Base-by-base conservation (phyloP, 2,329 filamentous ascomycete species). In the Fusarium bulbicola region DNA sequence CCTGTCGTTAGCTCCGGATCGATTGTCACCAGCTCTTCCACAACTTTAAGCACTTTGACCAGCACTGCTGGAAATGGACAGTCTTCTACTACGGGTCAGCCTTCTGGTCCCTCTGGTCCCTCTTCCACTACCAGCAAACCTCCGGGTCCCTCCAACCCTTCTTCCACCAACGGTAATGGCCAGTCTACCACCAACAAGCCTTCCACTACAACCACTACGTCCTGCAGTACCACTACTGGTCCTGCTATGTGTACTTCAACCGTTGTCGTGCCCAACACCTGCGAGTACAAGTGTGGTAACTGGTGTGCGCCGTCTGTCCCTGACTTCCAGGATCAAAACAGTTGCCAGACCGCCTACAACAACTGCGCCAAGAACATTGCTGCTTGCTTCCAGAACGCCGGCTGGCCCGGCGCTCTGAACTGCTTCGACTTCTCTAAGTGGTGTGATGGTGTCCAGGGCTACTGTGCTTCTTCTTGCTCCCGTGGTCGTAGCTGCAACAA, bases 251-350 rank as follows among this genome's bases (percentile, higher is more conserved):
- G 87, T 79, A 87, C 84, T 15, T 80, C 83, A 53, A 88, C 85
- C 30, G 78, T 81, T 30, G 82, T 84, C 16, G 78, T 84, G 30
- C 84, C 86, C 15, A 79, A 85, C 53, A 82, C 80, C 36, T 89
- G 87, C 79, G 87, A 89, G 77, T 89, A 87, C 79, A 81, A 85
- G 72, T 86, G 85, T 71, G 88, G 88, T 53, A 84, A 83, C 68
- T 90, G 87, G 87, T 89, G 86, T 76, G 84, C 84, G 42, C 82
- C 82, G 50, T 82, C 86, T 20, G 78, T 89, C 18, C 87, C 87
- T 30, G 80, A 84, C 72, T 90, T 84, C 80, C 77, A 78, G 45
- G 82, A 87, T 75, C 70, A 81, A 63, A 68, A 76, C 46, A 78
- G 79, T 50, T 90, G 88, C 78, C 75, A 80, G 56, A 73, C 71